Conservation (phyloP, 495 filamentous ascomycete genomes). For the Talaromyces stipitatus region DNA sequence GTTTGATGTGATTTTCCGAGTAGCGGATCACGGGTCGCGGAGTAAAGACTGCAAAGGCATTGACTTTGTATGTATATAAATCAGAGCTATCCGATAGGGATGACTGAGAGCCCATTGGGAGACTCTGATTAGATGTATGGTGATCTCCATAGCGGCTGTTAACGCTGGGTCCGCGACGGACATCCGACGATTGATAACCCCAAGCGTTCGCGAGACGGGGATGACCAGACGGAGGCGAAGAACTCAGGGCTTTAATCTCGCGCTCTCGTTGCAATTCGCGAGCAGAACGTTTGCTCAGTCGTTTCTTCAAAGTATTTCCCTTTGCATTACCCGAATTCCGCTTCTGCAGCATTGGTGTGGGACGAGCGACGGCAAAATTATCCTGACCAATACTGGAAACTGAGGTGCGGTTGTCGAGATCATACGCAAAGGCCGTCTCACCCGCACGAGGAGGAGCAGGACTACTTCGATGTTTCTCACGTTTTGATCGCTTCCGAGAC, state of each 20-base stretch:
- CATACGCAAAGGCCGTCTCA: constrained; percentile 32
- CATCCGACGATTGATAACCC: constrained; percentile 47
- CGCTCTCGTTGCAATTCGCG: constrained; percentile 70
- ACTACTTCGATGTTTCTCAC: constrained; percentile 20
- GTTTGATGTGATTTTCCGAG: constrained; percentile 45
- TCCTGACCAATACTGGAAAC: constrained; percentile 38
- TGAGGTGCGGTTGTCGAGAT: constrained; percentile 33
- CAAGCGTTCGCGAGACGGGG: constrained; percentile 44
- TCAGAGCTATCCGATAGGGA: constrained; percentile 65
- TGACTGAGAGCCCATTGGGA: constrained; percentile 67
- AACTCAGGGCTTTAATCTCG: constrained; percentile 77
- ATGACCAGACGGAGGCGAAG: constrained; percentile 54
- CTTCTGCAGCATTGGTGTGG: constrained; percentile 58
- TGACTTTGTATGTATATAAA: constrained; percentile 64
- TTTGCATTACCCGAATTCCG: constrained; percentile 37
- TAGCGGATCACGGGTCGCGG: constrained; percentile 74
- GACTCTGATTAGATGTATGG: constrained; percentile 55
- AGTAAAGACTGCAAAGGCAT: constrained; percentile 62
- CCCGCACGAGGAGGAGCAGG: constrained; percentile 7
- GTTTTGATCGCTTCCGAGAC: constrained; percentile 35
- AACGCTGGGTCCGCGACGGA: constrained; percentile 50
- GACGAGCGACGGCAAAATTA: constrained; percentile 29
- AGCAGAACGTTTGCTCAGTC: constrained; percentile 70
- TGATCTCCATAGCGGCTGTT: constrained; percentile 53
- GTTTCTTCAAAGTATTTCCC: constrained; percentile 50